Conservation (phyloP, 176 grass and related monocot species). For the Oryza officinalis region DNA sequence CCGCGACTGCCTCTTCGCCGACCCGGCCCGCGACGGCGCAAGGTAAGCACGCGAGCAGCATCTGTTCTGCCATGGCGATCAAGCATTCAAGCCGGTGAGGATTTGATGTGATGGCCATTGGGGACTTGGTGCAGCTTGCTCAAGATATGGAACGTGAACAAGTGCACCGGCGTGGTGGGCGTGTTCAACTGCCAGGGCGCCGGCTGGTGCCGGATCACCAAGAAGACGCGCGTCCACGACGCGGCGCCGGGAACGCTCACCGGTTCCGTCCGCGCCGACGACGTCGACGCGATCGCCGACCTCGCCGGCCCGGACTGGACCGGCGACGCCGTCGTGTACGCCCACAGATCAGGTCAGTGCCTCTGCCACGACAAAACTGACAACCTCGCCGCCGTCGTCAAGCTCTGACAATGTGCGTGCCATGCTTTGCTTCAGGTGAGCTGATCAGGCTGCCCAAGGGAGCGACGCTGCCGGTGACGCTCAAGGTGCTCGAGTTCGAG, state of each 20-base stretch:
- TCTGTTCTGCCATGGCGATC: background rate
- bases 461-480: slow-evolving; percentile 59
- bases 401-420: background rate
- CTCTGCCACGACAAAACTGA: background rate
- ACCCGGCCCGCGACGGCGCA: slow-evolving; percentile 44
- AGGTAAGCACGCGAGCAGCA: slow-evolving; percentile 22
- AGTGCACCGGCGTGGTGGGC: slow-evolving; percentile 70
- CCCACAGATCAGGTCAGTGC: slow-evolving; percentile 45
- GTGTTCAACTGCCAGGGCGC: slow-evolving; percentile 91
- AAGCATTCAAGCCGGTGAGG: background rate
- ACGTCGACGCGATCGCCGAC: slow-evolving; percentile 51
- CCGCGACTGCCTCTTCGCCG: slow-evolving; percentile 55
- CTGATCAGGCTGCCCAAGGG: slow-evolving; percentile 51
- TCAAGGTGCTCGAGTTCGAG: slow-evolving; percentile 72
- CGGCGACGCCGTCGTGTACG: slow-evolving; percentile 52
- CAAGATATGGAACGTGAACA: slow-evolving; percentile 89
- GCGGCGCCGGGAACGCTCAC: slow-evolving; percentile 57
- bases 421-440: slow-evolving; percentile 38
- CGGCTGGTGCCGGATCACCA: slow-evolving; percentile 70
- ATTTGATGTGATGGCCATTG: background rate
- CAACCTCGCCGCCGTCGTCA: background rate
- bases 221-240: slow-evolving; percentile 73
- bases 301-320: slow-evolving; percentile 44
- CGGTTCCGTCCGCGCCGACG: slow-evolving; percentile 32
- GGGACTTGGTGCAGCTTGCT: slow-evolving; percentile 48